phyloP scores from a whole-genome alignment of 2,329 filamentous ascomycete species.

The Rhynchosporium secalis region DNA sequence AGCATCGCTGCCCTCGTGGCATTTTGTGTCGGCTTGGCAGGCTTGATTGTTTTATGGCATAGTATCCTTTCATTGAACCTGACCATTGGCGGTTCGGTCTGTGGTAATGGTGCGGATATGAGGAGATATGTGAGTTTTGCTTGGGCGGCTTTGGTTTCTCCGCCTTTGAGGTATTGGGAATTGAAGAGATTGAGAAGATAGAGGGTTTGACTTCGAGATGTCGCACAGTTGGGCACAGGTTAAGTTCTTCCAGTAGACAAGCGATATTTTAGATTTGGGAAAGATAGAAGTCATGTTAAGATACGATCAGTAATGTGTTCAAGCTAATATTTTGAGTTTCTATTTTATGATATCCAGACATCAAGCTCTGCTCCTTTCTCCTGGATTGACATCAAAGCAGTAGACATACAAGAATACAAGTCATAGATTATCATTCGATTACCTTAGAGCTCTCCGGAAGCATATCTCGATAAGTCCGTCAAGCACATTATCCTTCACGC shows the following conservation, averaged over 20 bases:
- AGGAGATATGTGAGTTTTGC: constrained; percentile 52
- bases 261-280: too few relatives aligned
- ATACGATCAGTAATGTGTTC: too few relatives aligned
- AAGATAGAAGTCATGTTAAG: too few relatives aligned
- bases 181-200: constrained; percentile 39
- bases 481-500: background rate
- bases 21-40: constrained; percentile 65
- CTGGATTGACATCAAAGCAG: too few relatives aligned
- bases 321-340: too few relatives aligned
- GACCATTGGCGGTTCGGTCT: constrained; percentile 59
- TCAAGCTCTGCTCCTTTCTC: too few relatives aligned
- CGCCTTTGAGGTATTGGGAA: constrained; percentile 41
- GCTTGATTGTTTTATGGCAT: constrained; percentile 66
- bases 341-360: too few relatives aligned
- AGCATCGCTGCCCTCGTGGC: constrained; percentile 61
- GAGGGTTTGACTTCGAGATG: background rate
- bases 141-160: constrained; percentile 59
- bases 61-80: constrained; percentile 60
- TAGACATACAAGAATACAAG: too few relatives aligned
- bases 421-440: too few relatives aligned
- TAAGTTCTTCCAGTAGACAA: too few relatives aligned
- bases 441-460: too few relatives aligned
- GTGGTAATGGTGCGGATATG: constrained; percentile 43
- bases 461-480: background rate
- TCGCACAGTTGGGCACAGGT: too few relatives aligned